Evolutionary conservation across 202 grass and related monocot genomes (phyloP).

Genomic region (Alloteropsis angusta): DNA sequence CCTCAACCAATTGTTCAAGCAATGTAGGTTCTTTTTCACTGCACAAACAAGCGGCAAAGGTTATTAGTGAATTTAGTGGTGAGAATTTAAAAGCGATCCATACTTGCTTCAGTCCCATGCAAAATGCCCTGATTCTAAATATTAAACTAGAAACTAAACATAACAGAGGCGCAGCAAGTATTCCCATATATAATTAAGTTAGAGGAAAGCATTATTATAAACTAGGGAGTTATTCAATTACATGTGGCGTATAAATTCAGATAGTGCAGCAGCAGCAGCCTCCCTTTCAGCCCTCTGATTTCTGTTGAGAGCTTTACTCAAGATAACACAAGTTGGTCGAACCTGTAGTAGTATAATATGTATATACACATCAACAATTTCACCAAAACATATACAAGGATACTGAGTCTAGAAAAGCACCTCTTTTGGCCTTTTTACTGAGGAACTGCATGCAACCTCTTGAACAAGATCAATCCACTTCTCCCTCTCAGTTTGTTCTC

Average conservation of each 20-base stretch:
- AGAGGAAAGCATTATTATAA: neutral
- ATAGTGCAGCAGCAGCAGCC: constrained; percentile 84
- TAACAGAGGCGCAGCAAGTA: neutral
- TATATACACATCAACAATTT: neutral
- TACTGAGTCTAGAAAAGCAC: constrained; percentile 33
- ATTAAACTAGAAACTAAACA: neutral
- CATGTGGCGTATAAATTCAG: constrained; percentile 85
- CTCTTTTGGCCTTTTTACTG: constrained; percentile 94
- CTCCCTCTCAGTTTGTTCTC: constrained; percentile 78
- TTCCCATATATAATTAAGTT: neutral
- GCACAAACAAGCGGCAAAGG: constrained; percentile 26
- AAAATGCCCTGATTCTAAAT: neutral
- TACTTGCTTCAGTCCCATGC: neutral
- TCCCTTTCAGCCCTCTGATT: constrained; percentile 85
- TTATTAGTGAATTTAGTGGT: constrained; percentile 1
- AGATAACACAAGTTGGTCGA: constrained; percentile 71
- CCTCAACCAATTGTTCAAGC: constrained; percentile 82
- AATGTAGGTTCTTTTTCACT: constrained; percentile 67
- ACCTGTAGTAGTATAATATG: constrained; percentile 39
- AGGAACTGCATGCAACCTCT: constrained; percentile 79
- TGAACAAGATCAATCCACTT: constrained; percentile 90
- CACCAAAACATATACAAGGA: constrained; percentile 14
- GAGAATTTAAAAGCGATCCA: constrained; percentile 21
- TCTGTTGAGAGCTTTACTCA: constrained; percentile 76
- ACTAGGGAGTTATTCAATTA: constrained; percentile 20